These are phyloP conservation scores for Tilletia horrida DNA, from an alignment of 1,284 basidiomycete species.

Conservation along the genomic window DNA sequence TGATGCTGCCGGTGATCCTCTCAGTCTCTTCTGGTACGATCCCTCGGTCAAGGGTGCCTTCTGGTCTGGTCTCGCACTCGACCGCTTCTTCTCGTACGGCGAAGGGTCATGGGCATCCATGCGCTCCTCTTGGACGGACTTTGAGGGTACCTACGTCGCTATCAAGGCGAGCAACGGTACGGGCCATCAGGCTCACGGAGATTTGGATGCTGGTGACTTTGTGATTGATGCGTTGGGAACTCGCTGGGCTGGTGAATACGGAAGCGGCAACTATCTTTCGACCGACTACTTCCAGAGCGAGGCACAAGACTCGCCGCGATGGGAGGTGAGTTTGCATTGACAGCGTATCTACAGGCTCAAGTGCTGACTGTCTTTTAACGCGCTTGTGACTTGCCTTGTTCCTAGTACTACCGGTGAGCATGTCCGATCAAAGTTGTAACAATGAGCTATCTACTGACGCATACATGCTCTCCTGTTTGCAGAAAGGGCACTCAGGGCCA, in stretches of 20 bases:
- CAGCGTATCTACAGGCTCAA: background rate
- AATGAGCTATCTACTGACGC: background rate
- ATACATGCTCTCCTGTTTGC: conserved; percentile 60
- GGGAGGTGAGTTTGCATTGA: conserved; percentile 26
- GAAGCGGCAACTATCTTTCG: conserved; percentile 75
- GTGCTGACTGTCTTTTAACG: background rate
- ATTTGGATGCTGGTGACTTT: conserved; percentile 88
- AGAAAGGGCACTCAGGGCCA: conserved; percentile 93
- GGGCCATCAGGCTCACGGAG: conserved; percentile 80
- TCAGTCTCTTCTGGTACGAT: conserved; percentile 97
- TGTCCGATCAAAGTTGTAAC: too few relatives aligned
- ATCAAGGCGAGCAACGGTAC: conserved; percentile 78
- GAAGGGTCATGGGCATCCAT: conserved; percentile 76
- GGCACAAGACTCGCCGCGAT: conserved; percentile 34
- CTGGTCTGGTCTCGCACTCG: conserved; percentile 81
- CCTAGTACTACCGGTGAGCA: conserved; percentile 28
- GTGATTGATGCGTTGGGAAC: conserved; percentile 90
- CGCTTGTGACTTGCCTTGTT: background rate
- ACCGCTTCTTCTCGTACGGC: conserved; percentile 71
- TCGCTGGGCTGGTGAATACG: conserved; percentile 93
- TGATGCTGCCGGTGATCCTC: conserved; percentile 76
- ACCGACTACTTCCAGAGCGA: conserved; percentile 51
- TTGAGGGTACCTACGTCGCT: conserved; percentile 75
- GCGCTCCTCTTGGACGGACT: conserved; percentile 86
- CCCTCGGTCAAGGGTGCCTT: conserved; percentile 77